These are phyloP conservation scores for Eutrema salsugineum DNA, from an alignment of 441 rosid genomes.

Conservation along the genomic window DNA sequence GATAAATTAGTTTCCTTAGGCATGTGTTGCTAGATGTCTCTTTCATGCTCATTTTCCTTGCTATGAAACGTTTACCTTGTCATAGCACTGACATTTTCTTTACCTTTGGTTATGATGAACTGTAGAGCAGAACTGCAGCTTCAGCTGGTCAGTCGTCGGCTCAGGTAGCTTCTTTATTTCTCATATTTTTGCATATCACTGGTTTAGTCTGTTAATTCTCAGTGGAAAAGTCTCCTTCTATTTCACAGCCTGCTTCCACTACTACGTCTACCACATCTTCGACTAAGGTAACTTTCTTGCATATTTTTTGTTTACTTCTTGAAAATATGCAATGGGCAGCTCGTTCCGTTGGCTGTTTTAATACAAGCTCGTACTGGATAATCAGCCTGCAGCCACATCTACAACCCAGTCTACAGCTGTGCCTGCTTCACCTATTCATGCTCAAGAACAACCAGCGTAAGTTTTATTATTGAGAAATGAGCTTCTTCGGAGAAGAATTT, in stretches of 20 bases:
- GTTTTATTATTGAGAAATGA: constrained; percentile 14
- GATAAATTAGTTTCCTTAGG: not conserved
- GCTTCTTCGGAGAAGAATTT: not conserved
- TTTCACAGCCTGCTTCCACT: constrained; percentile 53
- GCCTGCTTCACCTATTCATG: constrained; percentile 32
- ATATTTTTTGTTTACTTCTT: not conserved
- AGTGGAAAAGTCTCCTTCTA: not conserved
- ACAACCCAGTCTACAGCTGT: constrained; percentile 17
- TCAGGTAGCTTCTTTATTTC: constrained; percentile 46
- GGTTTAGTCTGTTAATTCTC: not conserved
- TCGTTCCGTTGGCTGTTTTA: not conserved
- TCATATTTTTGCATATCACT: not conserved
- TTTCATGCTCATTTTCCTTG: not conserved
- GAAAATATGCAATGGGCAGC: not conserved
- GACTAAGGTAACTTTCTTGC: constrained; percentile 25
- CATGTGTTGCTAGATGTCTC: not conserved
- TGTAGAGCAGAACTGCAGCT: constrained; percentile 70
- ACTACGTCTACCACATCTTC: constrained; percentile 46
- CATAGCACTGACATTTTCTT: constrained; percentile 8
- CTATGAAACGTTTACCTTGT: not conserved
- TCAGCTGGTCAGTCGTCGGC: constrained; percentile 59
- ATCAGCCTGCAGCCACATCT: constrained; percentile 20
- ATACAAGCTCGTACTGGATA: constrained; percentile 1
- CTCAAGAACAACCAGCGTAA: constrained; percentile 54
- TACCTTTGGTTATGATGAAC: constrained; percentile 14